Conservation (phyloP, 345 rosid species). For the Aquilaria sinensis region DNA sequence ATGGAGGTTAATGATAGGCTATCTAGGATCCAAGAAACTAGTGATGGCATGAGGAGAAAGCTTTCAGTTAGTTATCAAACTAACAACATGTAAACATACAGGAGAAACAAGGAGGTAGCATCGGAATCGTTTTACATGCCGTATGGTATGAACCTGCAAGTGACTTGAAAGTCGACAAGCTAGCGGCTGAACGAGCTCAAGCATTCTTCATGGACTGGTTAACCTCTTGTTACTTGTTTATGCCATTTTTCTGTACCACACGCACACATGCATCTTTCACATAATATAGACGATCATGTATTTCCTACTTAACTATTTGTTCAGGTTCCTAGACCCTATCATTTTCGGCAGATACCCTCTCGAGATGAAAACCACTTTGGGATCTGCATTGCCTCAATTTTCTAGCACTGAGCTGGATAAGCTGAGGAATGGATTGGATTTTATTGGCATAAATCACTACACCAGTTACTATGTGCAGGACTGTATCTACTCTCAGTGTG, state of each 20-base stretch:
- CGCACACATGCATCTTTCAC: no score
- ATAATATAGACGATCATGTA: neutral
- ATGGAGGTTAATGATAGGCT: no score
- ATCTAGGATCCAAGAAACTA: no score
- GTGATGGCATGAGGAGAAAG: no score
- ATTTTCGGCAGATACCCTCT: conserved; percentile 51
- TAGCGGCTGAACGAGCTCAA: conserved; percentile 2
- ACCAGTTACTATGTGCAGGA: conserved; percentile 49
- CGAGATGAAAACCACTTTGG: conserved; percentile 46
- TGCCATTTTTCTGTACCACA: no score
- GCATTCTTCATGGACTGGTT: neutral
- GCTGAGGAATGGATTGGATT: conserved; percentile 38
- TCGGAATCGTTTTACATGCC: neutral
- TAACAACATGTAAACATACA: neutral
- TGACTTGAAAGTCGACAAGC: neutral
- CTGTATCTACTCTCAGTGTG: conserved; percentile 47
- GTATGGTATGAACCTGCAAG: neutral
- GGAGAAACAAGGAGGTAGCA: neutral
- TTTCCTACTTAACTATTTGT: neutral
- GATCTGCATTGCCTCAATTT: conserved; percentile 38
- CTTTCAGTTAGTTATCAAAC: no score
- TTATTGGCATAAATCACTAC: conserved; percentile 70
- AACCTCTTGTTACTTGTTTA: no score
- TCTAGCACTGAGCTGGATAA: conserved; percentile 32
- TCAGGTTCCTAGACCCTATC: conserved; percentile 68